Evolutionary conservation across 2,329 filamentous ascomycete species (phyloP).

Genomic region (Neonectria neomacrospora): DNA sequence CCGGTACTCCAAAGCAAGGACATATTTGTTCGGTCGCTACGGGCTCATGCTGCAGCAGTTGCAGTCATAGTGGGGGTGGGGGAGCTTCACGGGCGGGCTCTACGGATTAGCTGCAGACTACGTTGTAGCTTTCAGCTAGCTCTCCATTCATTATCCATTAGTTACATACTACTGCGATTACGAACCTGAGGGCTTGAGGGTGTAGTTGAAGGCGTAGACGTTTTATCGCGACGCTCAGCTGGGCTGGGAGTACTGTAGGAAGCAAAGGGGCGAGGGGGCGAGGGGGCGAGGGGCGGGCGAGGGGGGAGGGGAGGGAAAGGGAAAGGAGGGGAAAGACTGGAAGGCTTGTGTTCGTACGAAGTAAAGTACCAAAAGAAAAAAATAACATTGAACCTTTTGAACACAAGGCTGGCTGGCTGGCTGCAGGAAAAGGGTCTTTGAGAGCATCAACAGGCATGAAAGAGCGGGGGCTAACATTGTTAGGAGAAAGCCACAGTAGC

Average conservation of each 20-base stretch:
- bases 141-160: slow-evolving; percentile 11
- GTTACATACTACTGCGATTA: slow-evolving; percentile 7
- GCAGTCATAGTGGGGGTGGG: slow-evolving; percentile 31
- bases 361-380: neutral
- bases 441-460: neutral
- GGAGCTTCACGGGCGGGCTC: slow-evolving; percentile 19
- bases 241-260: neutral
- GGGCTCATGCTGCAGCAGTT: slow-evolving; percentile 9
- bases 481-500: neutral
- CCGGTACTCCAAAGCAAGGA: neutral
- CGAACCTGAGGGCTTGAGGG: neutral
- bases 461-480: neutral
- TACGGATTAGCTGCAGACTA: neutral
- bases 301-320: too few relatives aligned
- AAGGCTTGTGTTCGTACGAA: neutral
- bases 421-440: neutral
- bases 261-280: neutral
- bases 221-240: slow-evolving; percentile 2
- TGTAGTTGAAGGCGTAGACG: neutral
- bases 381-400: neutral
- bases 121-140: slow-evolving; percentile 3
- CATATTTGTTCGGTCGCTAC: neutral
- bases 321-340: neutral
- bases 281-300: neutral
- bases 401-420: neutral